Conservation (phyloP, 2,329 filamentous ascomycete genomes). For the Chalaropsis thielavioides region DNA sequence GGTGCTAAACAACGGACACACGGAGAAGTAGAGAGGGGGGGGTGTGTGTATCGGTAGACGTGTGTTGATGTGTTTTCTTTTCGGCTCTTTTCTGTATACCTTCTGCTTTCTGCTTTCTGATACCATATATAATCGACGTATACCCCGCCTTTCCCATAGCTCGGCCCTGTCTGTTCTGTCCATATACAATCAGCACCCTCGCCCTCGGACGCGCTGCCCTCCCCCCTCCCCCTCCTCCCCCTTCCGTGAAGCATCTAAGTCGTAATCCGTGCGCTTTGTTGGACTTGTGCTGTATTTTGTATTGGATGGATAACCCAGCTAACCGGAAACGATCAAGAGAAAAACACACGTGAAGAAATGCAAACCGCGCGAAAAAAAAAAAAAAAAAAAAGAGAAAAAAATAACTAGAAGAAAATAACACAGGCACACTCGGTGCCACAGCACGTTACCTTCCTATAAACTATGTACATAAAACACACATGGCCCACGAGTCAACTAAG, state of each 20-base stretch:
- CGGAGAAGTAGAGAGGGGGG: slow-evolving; percentile 29
- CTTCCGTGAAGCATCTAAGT: too few species aligned
- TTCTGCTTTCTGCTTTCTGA: slow-evolving; percentile 5
- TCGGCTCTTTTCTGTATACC: background rate
- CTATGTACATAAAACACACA: background rate
- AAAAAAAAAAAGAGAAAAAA: background rate
- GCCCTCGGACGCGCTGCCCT: too few species aligned
- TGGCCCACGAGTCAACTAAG: background rate
- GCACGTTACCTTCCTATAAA: background rate
- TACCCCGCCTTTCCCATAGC: background rate
- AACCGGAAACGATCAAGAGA: background rate
- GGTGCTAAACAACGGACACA: slow-evolving; percentile 76
- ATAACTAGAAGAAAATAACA: background rate
- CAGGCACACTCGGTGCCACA: background rate
- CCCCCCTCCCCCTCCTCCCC: too few species aligned
- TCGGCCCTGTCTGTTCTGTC: background rate
- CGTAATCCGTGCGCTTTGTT: too few species aligned
- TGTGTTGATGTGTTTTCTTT: background rate
- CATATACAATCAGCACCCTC: background rate
- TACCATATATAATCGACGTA: background rate
- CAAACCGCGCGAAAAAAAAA: slow-evolving; percentile 3
- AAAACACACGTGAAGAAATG: background rate
- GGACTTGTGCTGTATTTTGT: background rate
- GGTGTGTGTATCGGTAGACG: background rate
- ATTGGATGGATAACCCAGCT: background rate